These are phyloP conservation scores for Ricinus communis DNA, from an alignment of 345 rosid genomes.

Conservation along the genomic window DNA sequence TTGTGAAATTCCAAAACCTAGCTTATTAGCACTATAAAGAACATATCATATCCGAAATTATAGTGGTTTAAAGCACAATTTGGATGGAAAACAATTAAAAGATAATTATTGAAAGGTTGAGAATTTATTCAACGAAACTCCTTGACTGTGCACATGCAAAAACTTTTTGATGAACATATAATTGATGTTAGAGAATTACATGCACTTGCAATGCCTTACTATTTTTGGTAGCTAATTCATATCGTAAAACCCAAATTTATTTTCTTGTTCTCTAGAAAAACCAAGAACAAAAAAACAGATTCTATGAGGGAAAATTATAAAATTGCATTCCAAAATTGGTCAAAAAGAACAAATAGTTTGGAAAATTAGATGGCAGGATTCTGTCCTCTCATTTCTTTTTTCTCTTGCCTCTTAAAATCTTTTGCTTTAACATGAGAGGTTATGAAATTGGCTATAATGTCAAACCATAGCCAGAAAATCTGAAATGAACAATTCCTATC, in stretches of 20 bases:
- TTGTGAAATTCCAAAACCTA: too few species aligned
- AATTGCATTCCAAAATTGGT: not conserved
- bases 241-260: too few species aligned
- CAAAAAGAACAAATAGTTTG: not conserved
- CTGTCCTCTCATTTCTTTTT: not conserved
- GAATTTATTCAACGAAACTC: too few species aligned
- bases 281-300: not conserved
- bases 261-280: not conserved
- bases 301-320: not conserved
- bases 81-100: too few species aligned
- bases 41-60: too few species aligned
- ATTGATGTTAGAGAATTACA: not conserved
- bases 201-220: not conserved
- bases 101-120: too few species aligned
- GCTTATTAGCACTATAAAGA: too few species aligned
- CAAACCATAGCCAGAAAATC: slow-evolving; percentile 18
- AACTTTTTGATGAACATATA: too few species aligned
- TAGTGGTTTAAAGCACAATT: too few species aligned
- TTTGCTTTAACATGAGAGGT: slow-evolving; percentile 25
- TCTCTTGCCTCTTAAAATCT: not conserved
- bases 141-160: not conserved
- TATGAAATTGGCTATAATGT: not conserved
- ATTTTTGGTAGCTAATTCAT: too few species aligned
- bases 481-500: slow-evolving; percentile 9
- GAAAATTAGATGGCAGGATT: slow-evolving; percentile 13